These are phyloP conservation scores for Cronartium quercuum DNA, from an alignment of 1,284 basidiomycete species.

Conservation along the genomic window DNA sequence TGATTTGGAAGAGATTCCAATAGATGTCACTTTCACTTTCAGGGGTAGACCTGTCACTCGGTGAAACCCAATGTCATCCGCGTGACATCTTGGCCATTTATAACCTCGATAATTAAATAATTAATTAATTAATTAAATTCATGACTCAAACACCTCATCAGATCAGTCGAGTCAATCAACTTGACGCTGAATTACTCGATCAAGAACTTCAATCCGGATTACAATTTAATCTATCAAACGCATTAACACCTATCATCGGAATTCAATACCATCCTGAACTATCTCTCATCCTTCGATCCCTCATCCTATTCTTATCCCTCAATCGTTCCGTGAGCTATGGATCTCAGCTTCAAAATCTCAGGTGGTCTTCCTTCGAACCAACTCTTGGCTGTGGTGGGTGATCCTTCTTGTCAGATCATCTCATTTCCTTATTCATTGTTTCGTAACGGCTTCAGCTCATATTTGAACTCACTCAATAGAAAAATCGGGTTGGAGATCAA, in stretches of 20 bases:
- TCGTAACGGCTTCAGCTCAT: neutral
- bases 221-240: slow-evolving; percentile 70
- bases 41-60: neutral
- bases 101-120: too few relatives aligned
- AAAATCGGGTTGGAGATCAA: neutral
- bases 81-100: neutral
- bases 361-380: neutral
- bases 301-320: neutral
- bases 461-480: neutral
- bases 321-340: neutral
- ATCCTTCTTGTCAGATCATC: neutral
- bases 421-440: neutral
- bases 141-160: slow-evolving; percentile 47
- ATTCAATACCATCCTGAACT: neutral
- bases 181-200: slow-evolving; percentile 89
- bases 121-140: too few relatives aligned
- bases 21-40: neutral
- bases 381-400: neutral
- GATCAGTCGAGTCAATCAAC: slow-evolving; percentile 74
- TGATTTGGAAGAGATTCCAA: neutral
- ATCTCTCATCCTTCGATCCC: neutral
- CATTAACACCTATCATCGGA: slow-evolving; percentile 53
- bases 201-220: slow-evolving; percentile 77
- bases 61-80: neutral
- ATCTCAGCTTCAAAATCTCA: neutral